These are phyloP conservation scores for Macrolepiota dolichaula DNA, from an alignment of 768 basidiomycete species.

Conservation along the genomic window DNA sequence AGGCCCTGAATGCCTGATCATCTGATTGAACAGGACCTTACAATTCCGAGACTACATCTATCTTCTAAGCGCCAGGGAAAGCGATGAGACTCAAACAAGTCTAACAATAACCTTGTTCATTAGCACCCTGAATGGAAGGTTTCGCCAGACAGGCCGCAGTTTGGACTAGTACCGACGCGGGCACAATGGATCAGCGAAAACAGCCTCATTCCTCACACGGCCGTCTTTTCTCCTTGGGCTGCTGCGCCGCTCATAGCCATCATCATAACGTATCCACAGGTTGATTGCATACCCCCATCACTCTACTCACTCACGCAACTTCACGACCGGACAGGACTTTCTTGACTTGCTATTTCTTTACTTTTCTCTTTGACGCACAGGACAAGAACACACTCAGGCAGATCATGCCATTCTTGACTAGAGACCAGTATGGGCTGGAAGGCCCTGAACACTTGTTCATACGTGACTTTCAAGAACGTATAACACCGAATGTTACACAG, in stretches of 20 bases:
- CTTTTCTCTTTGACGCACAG: neutral
- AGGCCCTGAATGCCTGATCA: neutral
- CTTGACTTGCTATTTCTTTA: neutral
- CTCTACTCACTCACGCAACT: neutral
- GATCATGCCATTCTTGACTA: conserved; percentile 16
- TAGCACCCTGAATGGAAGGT: neutral
- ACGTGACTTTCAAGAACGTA: conserved; percentile 35
- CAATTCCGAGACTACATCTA: neutral
- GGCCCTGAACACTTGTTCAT: conserved; percentile 23
- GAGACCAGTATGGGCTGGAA: conserved; percentile 10
- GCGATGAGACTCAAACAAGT: neutral
- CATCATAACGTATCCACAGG: neutral
- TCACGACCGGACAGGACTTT: neutral
- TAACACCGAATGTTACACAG: conserved; percentile 74
- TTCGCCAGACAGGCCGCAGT: neutral
- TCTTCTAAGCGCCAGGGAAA: neutral
- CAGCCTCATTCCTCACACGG: conserved; percentile 3
- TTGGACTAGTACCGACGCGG: neutral
- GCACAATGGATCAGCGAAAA: neutral
- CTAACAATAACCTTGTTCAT: neutral
- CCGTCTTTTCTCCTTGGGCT: neutral
- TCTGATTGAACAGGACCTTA: neutral
- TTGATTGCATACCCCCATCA: neutral
- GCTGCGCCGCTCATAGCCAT: neutral
- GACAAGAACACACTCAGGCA: neutral